Base-by-base conservation (phyloP, 306 rosid species). In the Malus sieversii region DNA sequence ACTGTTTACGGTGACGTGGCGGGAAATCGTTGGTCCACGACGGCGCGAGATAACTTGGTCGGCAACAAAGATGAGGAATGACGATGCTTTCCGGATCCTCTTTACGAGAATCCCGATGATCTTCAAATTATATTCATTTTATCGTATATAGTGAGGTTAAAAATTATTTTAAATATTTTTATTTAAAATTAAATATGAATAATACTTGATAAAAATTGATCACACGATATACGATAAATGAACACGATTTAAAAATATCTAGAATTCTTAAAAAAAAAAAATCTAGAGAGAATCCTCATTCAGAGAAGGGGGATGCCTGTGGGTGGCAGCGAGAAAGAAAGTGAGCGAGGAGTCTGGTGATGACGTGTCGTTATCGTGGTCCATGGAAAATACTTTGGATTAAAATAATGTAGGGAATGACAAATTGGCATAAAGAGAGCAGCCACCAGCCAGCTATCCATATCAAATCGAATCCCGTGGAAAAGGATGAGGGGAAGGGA, bases 1-100 rank as follows among this genome's bases (percentile, higher is more conserved):
- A 0, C 14, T 1, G n/a, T 15, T 29, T 3, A 4, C 0, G 8
- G 0, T 19, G 58, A 86, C 73, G 84, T 86, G 91, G 78, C 66
- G 0, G 1, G 11, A 72, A 14, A 0, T 0, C 7, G 76, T 77
- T 73, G 93, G 86, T 79, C 88, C 93, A 88, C 83, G 84, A 13
- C 25, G 16, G 74, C 19, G 18, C 23, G 74, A 70, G 77, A 68
- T 23, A 52, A 45, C 44, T 23, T 30, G 73, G 80, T 63, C 55
- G 77, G 55, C 60, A 68, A 78, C 35, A 59, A 27, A 3, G 25
- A 25, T 1, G 38, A 22, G 35, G 35, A 32, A 32, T 0, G 35
- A 4, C 6, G 35, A 32, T 32, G 1, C 4, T 32, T 32, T 32
- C 6, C 6, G 1, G 35, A 32, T 32, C 0, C 4, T 32, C 35